Evolutionary conservation across 2,329 filamentous ascomycete genomes (phyloP), one percentile per base, ranked within the genome.

Genomic region (Sphaerulina vaccinii): DNA sequence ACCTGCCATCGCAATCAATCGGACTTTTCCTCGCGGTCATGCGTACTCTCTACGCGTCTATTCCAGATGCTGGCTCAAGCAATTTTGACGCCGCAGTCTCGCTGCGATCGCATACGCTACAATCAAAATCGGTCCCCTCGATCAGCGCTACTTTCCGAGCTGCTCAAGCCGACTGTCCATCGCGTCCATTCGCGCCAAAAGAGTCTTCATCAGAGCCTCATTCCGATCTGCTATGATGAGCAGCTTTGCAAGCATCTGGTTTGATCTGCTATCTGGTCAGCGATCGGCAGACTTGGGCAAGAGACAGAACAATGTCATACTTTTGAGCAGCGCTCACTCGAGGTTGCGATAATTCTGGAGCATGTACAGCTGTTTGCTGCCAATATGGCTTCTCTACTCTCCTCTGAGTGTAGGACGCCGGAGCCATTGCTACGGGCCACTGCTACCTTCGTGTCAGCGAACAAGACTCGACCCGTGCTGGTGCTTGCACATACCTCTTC

Each of bases 131-230:
- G n/a, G n/a, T n/a, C n/a, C n/a, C n/a, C 1, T 23, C 21, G n/a
- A 24, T 37, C 19, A 46, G 32, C 21, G n/a, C 43, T 36, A 16
- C 1, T 47, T 47, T 22, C 27, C 44, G 5, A 47, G 44, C n/a
- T 33, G 44, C 13, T 47, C 33, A 18, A 49, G 36, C 24, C 51
- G 38, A 29, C 33, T 27, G 18, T 53, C 51, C 24, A 53, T 53
- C 16, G 44, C 51, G n/a, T 53, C 51, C 38, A 53, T 48, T 16
- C 51, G 51, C 27, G 51, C 45, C 35, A 53, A 21, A 7, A 53
- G 39, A 11, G 39, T 37, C 22, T 42, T 47, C 51, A 49, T 53
- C 16, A 53, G 33, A 13, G 44, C 51, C 40, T 53, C 51, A 15
- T 53, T 53, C 3, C 45, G 39, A 39, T 43, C 40, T 41, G 51